These are phyloP conservation scores for Yamadazyma trypodendri DNA, from an alignment of 1,139 yeast species.

Conservation along the genomic window DNA sequence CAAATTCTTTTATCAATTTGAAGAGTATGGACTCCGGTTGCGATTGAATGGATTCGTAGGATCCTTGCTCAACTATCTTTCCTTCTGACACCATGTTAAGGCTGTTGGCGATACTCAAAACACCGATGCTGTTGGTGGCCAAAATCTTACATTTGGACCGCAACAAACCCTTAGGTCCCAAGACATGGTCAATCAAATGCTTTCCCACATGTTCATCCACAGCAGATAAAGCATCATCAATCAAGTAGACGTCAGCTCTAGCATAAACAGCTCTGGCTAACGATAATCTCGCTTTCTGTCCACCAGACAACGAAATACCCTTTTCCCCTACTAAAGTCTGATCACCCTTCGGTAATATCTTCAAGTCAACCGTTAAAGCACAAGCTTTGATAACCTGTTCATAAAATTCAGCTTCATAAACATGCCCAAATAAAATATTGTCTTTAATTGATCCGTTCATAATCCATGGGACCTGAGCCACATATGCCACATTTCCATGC, in stretches of 20 bases:
- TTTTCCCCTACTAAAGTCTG: constrained; percentile 42
- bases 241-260: constrained; percentile 34
- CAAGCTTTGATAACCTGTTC: constrained; percentile 33
- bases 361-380: constrained; percentile 33
- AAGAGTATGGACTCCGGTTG: constrained; percentile 25
- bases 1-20: constrained; percentile 23
- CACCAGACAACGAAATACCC: constrained; percentile 43
- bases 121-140: constrained; percentile 38
- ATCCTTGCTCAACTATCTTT: constrained; percentile 32
- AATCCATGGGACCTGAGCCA: constrained; percentile 40
- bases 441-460: constrained; percentile 40
- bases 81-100: constrained; percentile 28
- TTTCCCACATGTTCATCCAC: constrained; percentile 41
- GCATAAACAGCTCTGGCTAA: constrained; percentile 43
- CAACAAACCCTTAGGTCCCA: constrained; percentile 28
- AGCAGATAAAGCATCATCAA: constrained; percentile 39
- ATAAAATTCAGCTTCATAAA: constrained; percentile 26
- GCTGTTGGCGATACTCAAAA: constrained; percentile 28
- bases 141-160: constrained; percentile 31
- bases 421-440: constrained; percentile 40
- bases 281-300: constrained; percentile 42
- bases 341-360: constrained; percentile 39
- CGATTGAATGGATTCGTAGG: constrained; percentile 22
- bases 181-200: constrained; percentile 29
- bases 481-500: constrained; percentile 30